Evolutionary conservation across 352 stramenopile genomes (phyloP), one percentile per base, ranked within the genome.

Genomic region (Nothophytophthora sp.): DNA sequence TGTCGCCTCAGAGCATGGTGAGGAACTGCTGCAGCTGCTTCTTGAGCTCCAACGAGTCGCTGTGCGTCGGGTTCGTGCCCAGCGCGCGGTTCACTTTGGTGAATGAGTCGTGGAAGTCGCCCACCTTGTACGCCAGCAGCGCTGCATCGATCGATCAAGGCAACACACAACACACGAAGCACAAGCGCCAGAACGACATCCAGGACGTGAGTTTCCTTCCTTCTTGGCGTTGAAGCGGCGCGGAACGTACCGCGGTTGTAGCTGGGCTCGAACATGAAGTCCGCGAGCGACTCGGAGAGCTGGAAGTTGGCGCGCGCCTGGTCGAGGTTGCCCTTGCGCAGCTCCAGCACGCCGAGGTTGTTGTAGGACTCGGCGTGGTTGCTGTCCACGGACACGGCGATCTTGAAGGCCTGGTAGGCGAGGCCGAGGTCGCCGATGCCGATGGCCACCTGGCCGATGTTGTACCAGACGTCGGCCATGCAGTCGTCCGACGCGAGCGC

Each of bases 401-500:
- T 86, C 70, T 98, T 98, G 67, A 98, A 97, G 5, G 87, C 86
- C 65, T 98, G 90, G 70, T 97, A 97, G 11, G 90, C 93, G 27
- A 98, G 72, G 4, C 86, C 91, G 16, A 98, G 57, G 64, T 98
- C 93, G 20, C 92, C 92, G 29, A 98, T 94, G 57, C 87, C 88
- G 32, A 98, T 88, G 7, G 82, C 92, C 25, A 98, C 86, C 45
- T 98, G 92, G 1, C 90, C 92, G 25, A 98, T 75, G 64, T 98
- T 98, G 76, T 97, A 98, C 93, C 92, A 98, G 23, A 98, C 74
- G 67, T 98, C 91, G 23, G 86, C 87, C 69, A 95, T 92, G 46
- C 72, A 83, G 49, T 97, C 89, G 67, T 98, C 92, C 38, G 76
- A 90, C 10, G 90, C 90, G 46, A 96, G 70, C 10, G 67, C 53